Base-by-base conservation (phyloP, 2,329 filamentous ascomycete genomes). In the Fusarium torulosum region DNA sequence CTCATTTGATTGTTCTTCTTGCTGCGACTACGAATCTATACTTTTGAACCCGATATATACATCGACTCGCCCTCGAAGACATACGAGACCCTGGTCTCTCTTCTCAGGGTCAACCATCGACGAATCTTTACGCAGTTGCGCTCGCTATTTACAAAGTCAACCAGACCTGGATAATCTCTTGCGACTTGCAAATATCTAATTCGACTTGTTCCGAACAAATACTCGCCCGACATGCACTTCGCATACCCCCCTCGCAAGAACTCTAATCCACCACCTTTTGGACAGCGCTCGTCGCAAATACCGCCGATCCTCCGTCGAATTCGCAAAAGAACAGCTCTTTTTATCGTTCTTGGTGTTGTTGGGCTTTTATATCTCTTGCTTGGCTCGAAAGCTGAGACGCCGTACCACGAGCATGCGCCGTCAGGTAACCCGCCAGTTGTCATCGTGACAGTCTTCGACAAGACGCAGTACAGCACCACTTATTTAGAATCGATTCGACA, bases 171-270 rank as follows among this genome's bases (percentile, higher is more conserved):
- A 23, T 27, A 35, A n/a, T 1, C 47, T 11, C 38, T 44, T n/a
- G 38, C 56, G 50, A 71, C 42, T 35, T 27, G 25, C 13, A 60
- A 14, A 27, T 13, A 17, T 14, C 23, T 35, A n/a, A 14, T 21
- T 41, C 5, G 37, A 37, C 7, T 15, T 40, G 23, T 5, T 17
- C 15, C 11, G 8, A 13, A 8, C 4, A 9, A 38, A n/a, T 10
- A 40, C 37, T 54, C 42, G 50, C 67, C 63, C 74, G 83, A 73
- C 72, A 96, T 97, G 93, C 94, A 97, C 79, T 94, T 95, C 84
- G 93, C 94, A 67, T 90, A 96, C 73, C 94, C 94, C 55, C 88
- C 93, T 74, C 91, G 94, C 79, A 97, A 95, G 81, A 89, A 87
- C 75, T 95, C 92, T 69, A 89, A 91, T 75, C 88, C 91, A 70